Conservation (phyloP, 139 green algal species). For the Diplosphaera chodatii region DNA sequence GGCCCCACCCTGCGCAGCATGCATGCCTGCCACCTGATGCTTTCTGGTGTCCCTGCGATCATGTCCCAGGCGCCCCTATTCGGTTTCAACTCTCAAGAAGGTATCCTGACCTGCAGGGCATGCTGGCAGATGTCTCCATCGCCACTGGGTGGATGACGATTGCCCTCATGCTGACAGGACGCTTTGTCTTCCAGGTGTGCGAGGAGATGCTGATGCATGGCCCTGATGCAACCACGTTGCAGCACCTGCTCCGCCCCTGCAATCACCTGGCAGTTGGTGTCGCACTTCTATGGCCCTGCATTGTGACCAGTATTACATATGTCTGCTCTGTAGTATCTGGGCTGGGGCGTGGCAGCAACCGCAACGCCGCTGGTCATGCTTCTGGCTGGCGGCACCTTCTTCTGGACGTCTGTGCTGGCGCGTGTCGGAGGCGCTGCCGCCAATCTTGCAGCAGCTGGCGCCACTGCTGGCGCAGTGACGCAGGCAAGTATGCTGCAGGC, state of each 20-base stretch:
- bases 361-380: slow-evolving; percentile 64
- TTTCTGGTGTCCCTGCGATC: no score
- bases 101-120: slow-evolving; percentile 35
- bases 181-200: slow-evolving; percentile 59
- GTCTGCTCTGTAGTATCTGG: slow-evolving; percentile 41
- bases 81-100: no score
- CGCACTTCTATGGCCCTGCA: no score
- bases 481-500: slow-evolving; percentile 45
- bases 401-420: slow-evolving; percentile 43
- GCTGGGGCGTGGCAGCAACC: slow-evolving; percentile 56
- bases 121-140: slow-evolving; percentile 76
- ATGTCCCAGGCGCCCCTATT: no score
- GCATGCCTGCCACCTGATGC: no score
- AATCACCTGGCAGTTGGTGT: no score
- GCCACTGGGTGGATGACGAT: slow-evolving; percentile 69
- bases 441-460: slow-evolving; percentile 43
- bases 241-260: no score
- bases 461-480: slow-evolving; percentile 56
- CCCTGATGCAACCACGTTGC: no score
- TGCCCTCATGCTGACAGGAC: slow-evolving; percentile 65
- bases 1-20: no score
- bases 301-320: no score
- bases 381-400: slow-evolving; percentile 54
- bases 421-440: slow-evolving; percentile 3
- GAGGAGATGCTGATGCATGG: neutral